Evolutionary conservation across 257 asterid species (phyloP).

Genomic region (Nicotiana obtusifolia): DNA sequence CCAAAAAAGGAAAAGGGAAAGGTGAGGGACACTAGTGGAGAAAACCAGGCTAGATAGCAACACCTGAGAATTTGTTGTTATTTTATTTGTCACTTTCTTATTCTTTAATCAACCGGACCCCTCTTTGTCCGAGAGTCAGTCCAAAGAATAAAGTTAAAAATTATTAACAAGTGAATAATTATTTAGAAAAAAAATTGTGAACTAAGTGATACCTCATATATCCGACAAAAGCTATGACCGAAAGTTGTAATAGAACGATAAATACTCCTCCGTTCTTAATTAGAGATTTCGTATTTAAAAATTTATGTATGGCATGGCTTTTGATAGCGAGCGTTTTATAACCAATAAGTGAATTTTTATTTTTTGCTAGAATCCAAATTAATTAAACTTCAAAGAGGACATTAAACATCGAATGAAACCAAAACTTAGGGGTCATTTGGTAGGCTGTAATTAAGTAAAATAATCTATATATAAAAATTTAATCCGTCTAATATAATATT

Average conservation of each 20-base stretch:
- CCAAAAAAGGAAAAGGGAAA: constrained; percentile 4
- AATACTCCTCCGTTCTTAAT: fast-evolving
- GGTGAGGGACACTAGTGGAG: constrained; percentile 7
- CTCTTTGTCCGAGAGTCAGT: neutral
- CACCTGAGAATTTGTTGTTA: neutral
- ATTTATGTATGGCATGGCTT: too few relatives aligned
- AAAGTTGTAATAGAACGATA: too few relatives aligned
- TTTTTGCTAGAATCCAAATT: too few relatives aligned
- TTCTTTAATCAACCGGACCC: neutral
- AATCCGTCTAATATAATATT: too few relatives aligned
- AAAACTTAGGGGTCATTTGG: too few relatives aligned
- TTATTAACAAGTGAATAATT: neutral
- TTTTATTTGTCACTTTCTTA: neutral
- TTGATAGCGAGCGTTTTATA: too few relatives aligned
- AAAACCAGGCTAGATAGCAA: constrained; percentile 19
- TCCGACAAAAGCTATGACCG: neutral
- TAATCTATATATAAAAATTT: too few relatives aligned
- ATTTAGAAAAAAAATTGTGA: neutral
- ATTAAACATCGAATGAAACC: too few relatives aligned
- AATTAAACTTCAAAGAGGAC: too few relatives aligned
- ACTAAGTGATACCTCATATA: neutral
- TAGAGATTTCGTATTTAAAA: too few relatives aligned
- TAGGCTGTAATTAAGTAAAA: too few relatives aligned
- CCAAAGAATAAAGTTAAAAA: neutral
- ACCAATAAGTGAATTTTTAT: too few relatives aligned